These are phyloP conservation scores for Jamesozyma gamospora DNA, from an alignment of 805 yeast genomes.

Conservation along the genomic window DNA sequence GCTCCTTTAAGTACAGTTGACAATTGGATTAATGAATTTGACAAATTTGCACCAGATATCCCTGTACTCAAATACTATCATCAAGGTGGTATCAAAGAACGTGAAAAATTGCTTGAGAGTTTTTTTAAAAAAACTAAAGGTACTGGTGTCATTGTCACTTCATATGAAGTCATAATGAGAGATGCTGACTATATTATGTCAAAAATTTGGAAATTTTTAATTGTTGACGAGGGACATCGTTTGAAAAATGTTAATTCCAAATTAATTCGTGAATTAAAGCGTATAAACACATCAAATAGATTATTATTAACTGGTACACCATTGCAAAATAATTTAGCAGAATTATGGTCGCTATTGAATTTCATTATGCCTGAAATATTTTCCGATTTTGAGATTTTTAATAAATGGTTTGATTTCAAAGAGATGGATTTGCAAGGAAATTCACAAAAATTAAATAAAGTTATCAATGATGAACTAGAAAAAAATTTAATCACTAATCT, in stretches of 20 bases:
- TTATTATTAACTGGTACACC: constrained; percentile 93
- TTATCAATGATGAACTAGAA: constrained; percentile 50
- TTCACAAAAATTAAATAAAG: constrained; percentile 27
- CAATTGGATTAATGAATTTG: constrained; percentile 74
- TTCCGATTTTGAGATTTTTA: constrained; percentile 79
- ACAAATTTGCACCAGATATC: constrained; percentile 61
- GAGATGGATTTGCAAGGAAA: constrained; percentile 35
- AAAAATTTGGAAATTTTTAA: constrained; percentile 66
- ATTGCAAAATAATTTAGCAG: constrained; percentile 79
- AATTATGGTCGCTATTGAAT: constrained; percentile 85
- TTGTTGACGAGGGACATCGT: constrained; percentile 95
- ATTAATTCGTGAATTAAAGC: constrained; percentile 61
- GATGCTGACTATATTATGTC: constrained; percentile 50
- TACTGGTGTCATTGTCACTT: constrained; percentile 56
- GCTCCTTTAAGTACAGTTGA: constrained; percentile 79
- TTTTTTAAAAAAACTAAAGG: constrained; percentile 33
- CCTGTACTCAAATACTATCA: constrained; percentile 60
- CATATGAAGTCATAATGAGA: constrained; percentile 69
- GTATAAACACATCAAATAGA: constrained; percentile 56
- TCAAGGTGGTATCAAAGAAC: constrained; percentile 35
- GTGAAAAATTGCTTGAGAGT: constrained; percentile 25
- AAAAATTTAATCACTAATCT: constrained; percentile 59
- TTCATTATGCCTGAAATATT: constrained; percentile 89
- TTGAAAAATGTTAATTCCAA: constrained; percentile 75
- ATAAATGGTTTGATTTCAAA: constrained; percentile 87